A percentile compares a stretch with the other conserved stretches of the same genome.
Conservation (phyloP, 192 early-diverging fungal genomes). For the Linderina pennispora region DNA sequence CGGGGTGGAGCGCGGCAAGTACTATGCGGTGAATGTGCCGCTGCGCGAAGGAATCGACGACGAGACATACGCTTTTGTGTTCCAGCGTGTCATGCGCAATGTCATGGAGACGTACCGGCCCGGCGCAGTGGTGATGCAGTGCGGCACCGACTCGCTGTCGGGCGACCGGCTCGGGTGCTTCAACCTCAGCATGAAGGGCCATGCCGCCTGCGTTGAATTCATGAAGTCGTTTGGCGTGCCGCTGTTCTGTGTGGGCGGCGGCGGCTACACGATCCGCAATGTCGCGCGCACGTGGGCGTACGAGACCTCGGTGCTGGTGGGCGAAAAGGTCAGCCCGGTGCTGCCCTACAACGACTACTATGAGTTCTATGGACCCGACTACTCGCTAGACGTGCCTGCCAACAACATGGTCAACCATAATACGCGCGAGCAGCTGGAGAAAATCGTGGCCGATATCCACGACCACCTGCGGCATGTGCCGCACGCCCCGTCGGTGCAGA, state of each 20-base stretch:
- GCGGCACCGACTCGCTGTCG: conserved; percentile 89
- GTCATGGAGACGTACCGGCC: conserved; percentile 90
- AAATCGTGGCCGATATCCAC: conserved; percentile 53
- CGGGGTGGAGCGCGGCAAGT: conserved; percentile 78
- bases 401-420: conserved; percentile 88
- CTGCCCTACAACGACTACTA: conserved; percentile 86
- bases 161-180: conserved; percentile 91
- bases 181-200: conserved; percentile 88
- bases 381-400: conserved; percentile 72
- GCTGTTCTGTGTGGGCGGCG: conserved; percentile 87
- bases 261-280: conserved; percentile 95
- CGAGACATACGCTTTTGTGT: conserved; percentile 80
- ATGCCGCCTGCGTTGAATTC: conserved; percentile 88
- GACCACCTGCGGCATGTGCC: conserved; percentile 60
- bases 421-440: conserved; percentile 74
- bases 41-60: conserved; percentile 92
- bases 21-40: conserved; percentile 94
- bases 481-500: conserved; percentile 70
- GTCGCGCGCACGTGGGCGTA: conserved; percentile 94
- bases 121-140: conserved; percentile 83
- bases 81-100: conserved; percentile 75
- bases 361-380: conserved; percentile 89
- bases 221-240: conserved; percentile 89
- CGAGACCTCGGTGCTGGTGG: conserved; percentile 82
- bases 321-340: conserved; percentile 53